These are phyloP conservation scores for Dendrobium catenatum DNA, from an alignment of 106 monocot species.

Conservation along the genomic window DNA sequence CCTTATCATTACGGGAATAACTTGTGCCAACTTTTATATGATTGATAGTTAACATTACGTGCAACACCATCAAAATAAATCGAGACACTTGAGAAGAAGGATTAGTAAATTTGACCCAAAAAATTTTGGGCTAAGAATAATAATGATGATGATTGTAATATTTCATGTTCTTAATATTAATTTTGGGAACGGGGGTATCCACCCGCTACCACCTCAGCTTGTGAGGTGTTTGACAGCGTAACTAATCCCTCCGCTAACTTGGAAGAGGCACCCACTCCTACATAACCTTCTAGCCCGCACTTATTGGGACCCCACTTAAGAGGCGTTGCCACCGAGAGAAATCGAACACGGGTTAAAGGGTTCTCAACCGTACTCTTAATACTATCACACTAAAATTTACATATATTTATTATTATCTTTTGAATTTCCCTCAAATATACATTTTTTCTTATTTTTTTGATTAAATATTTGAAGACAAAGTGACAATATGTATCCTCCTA, in stretches of 20 bases:
- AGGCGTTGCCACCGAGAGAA: too few species aligned
- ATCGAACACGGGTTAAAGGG: too few species aligned
- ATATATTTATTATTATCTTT: background rate
- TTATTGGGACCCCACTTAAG: too few species aligned
- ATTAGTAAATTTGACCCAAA: background rate
- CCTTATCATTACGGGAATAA: background rate
- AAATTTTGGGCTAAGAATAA: background rate
- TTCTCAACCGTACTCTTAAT: background rate
- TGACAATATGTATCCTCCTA: background rate
- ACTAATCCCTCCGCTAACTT: too few species aligned
- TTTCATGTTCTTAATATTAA: background rate
- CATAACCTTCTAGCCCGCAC: too few species aligned
- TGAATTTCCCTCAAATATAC: background rate
- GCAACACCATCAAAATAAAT: background rate
- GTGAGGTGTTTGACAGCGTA: too few species aligned
- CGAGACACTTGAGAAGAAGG: background rate
- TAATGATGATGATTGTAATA: background rate
- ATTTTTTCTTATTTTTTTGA: background rate
- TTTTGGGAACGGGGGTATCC: too few species aligned
- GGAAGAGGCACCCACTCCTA: too few species aligned
- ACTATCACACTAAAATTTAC: background rate
- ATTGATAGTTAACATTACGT: background rate
- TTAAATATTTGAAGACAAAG: conserved; percentile 4
- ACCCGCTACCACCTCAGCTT: too few species aligned
- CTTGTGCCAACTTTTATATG: background rate